Percentiles rank a stretch among this genome's conserved stretches.
Evolutionary conservation across 1,284 basidiomycete genomes (phyloP).

Genomic region (Papiliotrema terrestris): DNA sequence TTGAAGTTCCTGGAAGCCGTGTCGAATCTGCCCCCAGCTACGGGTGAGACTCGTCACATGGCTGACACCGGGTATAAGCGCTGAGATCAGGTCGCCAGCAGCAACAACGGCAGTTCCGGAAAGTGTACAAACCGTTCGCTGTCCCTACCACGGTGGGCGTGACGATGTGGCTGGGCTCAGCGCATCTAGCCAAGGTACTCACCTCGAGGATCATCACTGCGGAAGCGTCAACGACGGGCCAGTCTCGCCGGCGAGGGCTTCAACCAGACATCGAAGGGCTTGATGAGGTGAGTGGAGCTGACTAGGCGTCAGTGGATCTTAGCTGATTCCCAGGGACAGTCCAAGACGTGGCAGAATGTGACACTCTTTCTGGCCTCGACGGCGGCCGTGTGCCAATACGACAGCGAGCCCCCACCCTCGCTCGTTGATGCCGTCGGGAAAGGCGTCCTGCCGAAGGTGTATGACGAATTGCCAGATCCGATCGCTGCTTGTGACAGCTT

Average conservation of each 20-base stretch:
- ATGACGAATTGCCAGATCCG: conserved; percentile 60
- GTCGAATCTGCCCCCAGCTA: conserved; percentile 23
- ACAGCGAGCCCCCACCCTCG: conserved; percentile 14
- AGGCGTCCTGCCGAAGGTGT: conserved; percentile 62
- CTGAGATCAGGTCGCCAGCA: conserved; percentile 35
- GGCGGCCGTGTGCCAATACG: conserved; percentile 61
- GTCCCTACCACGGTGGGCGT: conserved; percentile 5
- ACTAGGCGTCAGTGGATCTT: conserved; percentile 1
- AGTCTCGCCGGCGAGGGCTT: conserved; percentile 24
- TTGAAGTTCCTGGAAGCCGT: conserved; percentile 26
- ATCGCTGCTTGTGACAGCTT: conserved; percentile 58
- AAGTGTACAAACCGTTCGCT: conserved; percentile 12
- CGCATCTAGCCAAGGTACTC: conserved; percentile 17
- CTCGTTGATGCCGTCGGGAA: conserved; percentile 60
- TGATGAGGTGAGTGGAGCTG: conserved; percentile 22
- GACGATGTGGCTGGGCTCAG: conserved; percentile 32
- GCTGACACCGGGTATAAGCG: background rate
- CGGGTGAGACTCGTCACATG: conserved; percentile 12
- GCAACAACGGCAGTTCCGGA: conserved; percentile 40
- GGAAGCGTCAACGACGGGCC: conserved; percentile 17
- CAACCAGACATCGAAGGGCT: conserved; percentile 38
- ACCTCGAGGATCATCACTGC: conserved; percentile 30
- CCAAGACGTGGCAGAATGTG: conserved; percentile 80
- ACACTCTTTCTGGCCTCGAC: conserved; percentile 74
- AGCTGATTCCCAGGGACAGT: conserved; percentile 58